Evolutionary conservation across 2,329 filamentous ascomycete genomes (phyloP).

Genomic region (Claviceps capensis): DNA sequence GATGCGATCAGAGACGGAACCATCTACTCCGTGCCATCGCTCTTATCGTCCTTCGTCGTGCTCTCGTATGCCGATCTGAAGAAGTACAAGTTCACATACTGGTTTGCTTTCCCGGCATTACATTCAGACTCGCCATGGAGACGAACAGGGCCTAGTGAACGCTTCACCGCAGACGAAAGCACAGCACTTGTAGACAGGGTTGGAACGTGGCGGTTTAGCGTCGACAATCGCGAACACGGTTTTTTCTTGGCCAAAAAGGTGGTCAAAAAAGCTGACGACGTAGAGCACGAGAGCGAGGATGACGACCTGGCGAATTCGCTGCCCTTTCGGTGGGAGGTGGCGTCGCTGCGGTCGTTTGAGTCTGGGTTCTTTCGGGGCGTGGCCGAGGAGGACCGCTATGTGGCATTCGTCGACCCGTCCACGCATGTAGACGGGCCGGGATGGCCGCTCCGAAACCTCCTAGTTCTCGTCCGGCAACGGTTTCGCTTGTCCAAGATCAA

Average conservation of each 20-base stretch:
- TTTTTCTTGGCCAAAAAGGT: constrained; percentile 90
- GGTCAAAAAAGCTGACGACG: constrained; percentile 54
- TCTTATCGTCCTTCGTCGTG: constrained; percentile 77
- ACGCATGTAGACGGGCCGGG: constrained; percentile 78
- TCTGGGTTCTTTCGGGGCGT: constrained; percentile 71
- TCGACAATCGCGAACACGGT: constrained; percentile 74
- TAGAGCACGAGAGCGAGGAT: constrained; percentile 29
- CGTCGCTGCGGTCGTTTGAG: constrained; percentile 64
- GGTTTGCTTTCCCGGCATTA: constrained; percentile 90
- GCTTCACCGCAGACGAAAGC: constrained; percentile 55
- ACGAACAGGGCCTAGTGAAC: constrained; percentile 37
- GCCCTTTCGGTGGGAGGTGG: constrained; percentile 65
- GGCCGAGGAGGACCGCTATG: constrained; percentile 59
- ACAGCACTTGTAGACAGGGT: constrained; percentile 67
- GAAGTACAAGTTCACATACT: constrained; percentile 96
- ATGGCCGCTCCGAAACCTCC: constrained; percentile 83
- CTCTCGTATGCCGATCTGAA: constrained; percentile 93
- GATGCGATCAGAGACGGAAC: constrained; percentile 93
- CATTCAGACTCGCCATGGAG: constrained; percentile 82
- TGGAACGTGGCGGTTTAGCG: constrained; percentile 74
- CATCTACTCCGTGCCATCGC: constrained; percentile 86
- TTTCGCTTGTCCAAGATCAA: constrained; percentile 68
- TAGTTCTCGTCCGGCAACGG: constrained; percentile 70
- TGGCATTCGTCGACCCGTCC: constrained; percentile 85
- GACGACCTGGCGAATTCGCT: constrained; percentile 34